These are phyloP conservation scores for Phytophthora cajani DNA, from an alignment of 352 stramenopile genomes.

Conservation along the genomic window DNA sequence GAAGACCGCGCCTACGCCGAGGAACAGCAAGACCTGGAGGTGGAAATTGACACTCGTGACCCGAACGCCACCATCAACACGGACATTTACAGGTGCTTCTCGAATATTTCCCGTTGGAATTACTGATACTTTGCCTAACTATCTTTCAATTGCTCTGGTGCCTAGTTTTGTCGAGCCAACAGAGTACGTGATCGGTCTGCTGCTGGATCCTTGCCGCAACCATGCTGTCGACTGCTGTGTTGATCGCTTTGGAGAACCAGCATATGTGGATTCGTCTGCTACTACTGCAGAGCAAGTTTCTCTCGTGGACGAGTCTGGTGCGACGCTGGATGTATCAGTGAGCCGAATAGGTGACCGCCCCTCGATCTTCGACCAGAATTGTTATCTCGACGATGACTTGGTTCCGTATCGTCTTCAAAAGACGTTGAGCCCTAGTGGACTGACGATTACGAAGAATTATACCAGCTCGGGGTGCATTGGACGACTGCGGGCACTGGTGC, in stretches of 20 bases:
- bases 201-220: conserved; percentile 81
- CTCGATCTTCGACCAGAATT: conserved; percentile 74
- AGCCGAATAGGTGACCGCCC: conserved; percentile 76
- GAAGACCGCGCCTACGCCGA: conserved; percentile 59
- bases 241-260: conserved; percentile 82
- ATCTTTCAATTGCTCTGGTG: background rate
- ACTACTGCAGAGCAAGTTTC: conserved; percentile 60
- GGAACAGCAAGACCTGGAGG: conserved; percentile 49
- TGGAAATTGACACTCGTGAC: conserved; percentile 50
- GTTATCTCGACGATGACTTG: conserved; percentile 64
- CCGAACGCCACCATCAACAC: conserved; percentile 59
- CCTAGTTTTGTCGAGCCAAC: conserved; percentile 56
- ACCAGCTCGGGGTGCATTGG: conserved; percentile 63
- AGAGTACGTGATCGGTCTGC: conserved; percentile 80
- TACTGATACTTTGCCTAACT: background rate
- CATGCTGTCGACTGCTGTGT: conserved; percentile 70
- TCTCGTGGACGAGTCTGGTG: conserved; percentile 73
- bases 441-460: conserved; percentile 61
- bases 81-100: conserved; percentile 66
- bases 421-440: conserved; percentile 42
- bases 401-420: conserved; percentile 70
- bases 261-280: conserved; percentile 36
- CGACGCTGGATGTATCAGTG: conserved; percentile 55
- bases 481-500: conserved; percentile 52
- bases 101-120: background rate